These are phyloP conservation scores for Aspergillus proliferans DNA, from an alignment of 2,329 filamentous ascomycete genomes.

Conservation along the genomic window DNA sequence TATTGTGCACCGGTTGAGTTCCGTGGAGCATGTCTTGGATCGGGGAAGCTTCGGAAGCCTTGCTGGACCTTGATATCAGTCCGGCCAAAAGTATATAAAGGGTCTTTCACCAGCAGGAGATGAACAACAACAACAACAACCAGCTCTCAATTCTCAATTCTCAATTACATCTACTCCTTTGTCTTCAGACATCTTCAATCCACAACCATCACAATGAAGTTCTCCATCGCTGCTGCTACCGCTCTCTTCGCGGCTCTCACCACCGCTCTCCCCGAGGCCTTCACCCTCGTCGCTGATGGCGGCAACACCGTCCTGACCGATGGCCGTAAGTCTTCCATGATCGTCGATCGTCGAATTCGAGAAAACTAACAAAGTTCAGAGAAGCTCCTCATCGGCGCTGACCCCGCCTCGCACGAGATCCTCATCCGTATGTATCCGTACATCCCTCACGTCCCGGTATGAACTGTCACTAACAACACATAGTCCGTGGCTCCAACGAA, in stretches of 20 bases:
- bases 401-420: conserved; percentile 15
- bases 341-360: background rate
- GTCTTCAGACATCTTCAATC: background rate
- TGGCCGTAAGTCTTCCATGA: conserved; percentile 14
- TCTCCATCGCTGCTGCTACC: conserved; percentile 6
- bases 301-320: conserved; percentile 11
- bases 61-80: background rate
- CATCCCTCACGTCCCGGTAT: background rate
- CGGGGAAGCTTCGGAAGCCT: background rate
- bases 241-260: conserved; percentile 3
- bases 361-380: conserved; percentile 7
- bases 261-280: conserved; percentile 6
- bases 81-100: background rate
- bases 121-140: background rate
- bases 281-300: conserved; percentile 9
- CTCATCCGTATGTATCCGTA: conserved; percentile 23
- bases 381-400: conserved; percentile 16
- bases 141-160: background rate
- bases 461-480: background rate
- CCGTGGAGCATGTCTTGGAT: background rate
- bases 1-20: background rate
- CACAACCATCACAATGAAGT: conserved; percentile 4
- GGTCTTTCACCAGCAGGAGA: background rate
- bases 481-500: conserved; percentile 8
- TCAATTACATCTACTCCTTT: background rate